Percentiles rank a stretch among this genome's conserved stretches.
phyloP scores from a whole-genome alignment of 2,329 filamentous ascomycete species.

The Dothistroma pini region DNA sequence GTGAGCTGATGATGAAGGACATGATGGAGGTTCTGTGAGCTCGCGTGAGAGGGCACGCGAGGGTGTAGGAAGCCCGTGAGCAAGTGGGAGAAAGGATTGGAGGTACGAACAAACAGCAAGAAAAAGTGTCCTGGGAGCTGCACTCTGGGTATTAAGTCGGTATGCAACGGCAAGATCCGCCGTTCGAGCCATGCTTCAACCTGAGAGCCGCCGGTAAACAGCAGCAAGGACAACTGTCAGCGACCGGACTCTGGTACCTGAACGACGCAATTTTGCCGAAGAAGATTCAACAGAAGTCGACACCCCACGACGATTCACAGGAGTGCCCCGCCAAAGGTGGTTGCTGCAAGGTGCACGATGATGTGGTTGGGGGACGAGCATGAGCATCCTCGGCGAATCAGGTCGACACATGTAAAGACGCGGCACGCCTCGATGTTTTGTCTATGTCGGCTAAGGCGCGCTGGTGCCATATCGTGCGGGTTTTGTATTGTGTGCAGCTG shows the following conservation, averaged over 20 bases:
- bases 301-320: constrained; percentile 1
- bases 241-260: constrained; percentile 2
- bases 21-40: constrained; percentile 24
- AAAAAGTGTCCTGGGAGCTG: background rate
- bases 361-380: constrained; percentile 3
- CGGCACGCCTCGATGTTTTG: background rate
- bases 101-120: background rate
- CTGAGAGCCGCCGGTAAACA: background rate
- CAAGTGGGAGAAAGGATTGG: constrained; percentile 3
- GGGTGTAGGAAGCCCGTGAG: background rate
- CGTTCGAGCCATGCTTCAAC: background rate
- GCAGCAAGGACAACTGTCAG: background rate
- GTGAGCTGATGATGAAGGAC: constrained; percentile 21
- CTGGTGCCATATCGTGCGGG: background rate
- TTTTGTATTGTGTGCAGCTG: background rate
- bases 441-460: background rate
- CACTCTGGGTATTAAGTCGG: background rate
- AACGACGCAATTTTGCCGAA: constrained; percentile 9
- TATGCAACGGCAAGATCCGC: constrained; percentile 6
- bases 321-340: constrained; percentile 8
- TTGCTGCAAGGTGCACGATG: background rate
- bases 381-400: constrained; percentile 4
- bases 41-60: constrained; percentile 18
- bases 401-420: background rate
- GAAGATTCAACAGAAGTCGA: constrained; percentile 5